Evolutionary conservation across 78 protist genomes (phyloP), one percentile per base, ranked within the genome.

Genomic region (Dictyostelium capitatum): DNA sequence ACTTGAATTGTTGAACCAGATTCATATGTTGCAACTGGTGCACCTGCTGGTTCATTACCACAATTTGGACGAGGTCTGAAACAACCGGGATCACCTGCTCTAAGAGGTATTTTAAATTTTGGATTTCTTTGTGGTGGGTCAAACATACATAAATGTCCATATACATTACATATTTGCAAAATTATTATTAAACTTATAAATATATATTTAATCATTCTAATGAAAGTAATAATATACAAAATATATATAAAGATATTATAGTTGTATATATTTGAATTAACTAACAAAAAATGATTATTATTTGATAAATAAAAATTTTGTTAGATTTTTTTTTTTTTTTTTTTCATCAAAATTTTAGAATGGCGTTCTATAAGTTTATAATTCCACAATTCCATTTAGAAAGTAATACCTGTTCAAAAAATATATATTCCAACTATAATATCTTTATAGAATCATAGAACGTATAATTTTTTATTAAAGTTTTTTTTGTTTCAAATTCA

Each of bases 101-200:
- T 10, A 7, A 74, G n/a, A n/a, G 75, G 73, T 23, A 65, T 23
- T n/a, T 72, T 59, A 6, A 43, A n/a, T 14, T 4, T 28, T n/a
- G 73, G 25, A 25, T 69, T 77, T 74, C 91, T 72, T 59, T 84
- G 91, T 47, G 37, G 57, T 84, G 91, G 91, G 3, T 72, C 57
- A n/a, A 57, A 84, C 2, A 84, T 2, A 57, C 91, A 84, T 28
- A 84, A 48, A 57, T 84, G 91, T 20, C 77, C 81, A 20, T 25
- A 32, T 15, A 80, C 70, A 4, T 28, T 65, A 14, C 30, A 25
- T 65, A 65, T 12, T 25, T 32, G 53, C 19, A 65, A 70, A 28
- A 62, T 15, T 43, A 80, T 0, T 19, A 64, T 20, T 6, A 82
- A 4, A 19, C 8, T 9, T 37, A 37, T 37, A 70, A 53, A 15